phyloP scores from a whole-genome alignment of 345 rosid genomes.

The Brassica cretica region DNA sequence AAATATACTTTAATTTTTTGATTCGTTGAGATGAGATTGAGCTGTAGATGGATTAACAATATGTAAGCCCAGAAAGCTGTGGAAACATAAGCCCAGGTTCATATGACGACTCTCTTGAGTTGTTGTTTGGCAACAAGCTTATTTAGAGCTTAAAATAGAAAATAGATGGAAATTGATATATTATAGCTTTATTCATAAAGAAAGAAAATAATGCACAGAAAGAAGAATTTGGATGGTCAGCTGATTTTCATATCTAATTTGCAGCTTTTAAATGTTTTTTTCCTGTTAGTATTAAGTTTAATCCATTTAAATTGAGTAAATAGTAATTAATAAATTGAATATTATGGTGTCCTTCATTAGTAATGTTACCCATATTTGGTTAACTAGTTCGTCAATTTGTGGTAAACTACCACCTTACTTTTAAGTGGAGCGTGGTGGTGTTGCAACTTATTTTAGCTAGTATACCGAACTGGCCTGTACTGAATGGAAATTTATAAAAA shows the following conservation, averaged over 20 bases:
- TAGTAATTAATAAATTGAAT: background rate
- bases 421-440: no score
- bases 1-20: background rate
- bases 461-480: background rate
- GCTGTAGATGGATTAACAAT: background rate
- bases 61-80: background rate
- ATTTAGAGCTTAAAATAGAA: background rate
- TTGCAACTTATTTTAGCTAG: background rate
- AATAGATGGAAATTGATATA: no score
- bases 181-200: background rate
- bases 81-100: background rate
- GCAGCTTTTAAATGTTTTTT: background rate
- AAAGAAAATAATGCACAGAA: background rate
- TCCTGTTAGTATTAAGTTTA: background rate
- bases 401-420: no score
- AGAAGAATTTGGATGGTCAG: background rate
- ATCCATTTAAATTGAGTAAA: background rate
- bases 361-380: background rate
- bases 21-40: slow-evolving; percentile 3
- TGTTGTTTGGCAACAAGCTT: background rate
- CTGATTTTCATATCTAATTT: no score
- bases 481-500: no score
- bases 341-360: background rate
- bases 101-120: background rate
- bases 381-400: no score